These are phyloP conservation scores for Starmera pachycereana DNA, from an alignment of 805 yeast species.

Conservation along the genomic window DNA sequence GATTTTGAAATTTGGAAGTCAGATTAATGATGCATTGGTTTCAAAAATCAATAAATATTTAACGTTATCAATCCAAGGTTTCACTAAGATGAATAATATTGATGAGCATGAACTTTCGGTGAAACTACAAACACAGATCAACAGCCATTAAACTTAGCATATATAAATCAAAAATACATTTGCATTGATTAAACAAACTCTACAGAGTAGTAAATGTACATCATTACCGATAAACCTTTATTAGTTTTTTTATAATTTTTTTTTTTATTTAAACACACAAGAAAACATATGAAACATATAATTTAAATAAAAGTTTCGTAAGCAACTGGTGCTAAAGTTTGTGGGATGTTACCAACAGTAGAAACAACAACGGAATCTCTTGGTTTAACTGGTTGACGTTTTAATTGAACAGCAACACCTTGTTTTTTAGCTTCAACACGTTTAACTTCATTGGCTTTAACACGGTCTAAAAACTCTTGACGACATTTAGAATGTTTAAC, in stretches of 20 bases:
- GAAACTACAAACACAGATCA: slow-evolving; percentile 28
- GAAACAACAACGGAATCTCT: slow-evolving; percentile 83
- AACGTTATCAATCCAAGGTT: slow-evolving; percentile 34
- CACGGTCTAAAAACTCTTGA: slow-evolving; percentile 98
- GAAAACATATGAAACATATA: slow-evolving; percentile 1
- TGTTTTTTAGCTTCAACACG: slow-evolving; percentile 89
- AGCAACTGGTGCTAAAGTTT: slow-evolving; percentile 97
- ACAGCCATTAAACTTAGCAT: slow-evolving; percentile 6
- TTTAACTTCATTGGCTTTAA: slow-evolving; percentile 90
- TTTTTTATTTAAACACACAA: neutral
- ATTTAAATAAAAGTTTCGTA: slow-evolving; percentile 97
- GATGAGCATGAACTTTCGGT: slow-evolving; percentile 30
- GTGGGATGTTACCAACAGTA: slow-evolving; percentile 78
- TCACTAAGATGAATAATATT: slow-evolving; percentile 27
- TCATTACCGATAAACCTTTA: neutral
- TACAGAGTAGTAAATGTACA: neutral
- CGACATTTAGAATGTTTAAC: slow-evolving; percentile 99
- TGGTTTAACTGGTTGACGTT: slow-evolving; percentile 99
- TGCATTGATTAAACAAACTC: slow-evolving; percentile 15
- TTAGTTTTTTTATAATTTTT: neutral
- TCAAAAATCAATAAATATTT: slow-evolving; percentile 26
- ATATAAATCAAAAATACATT: no score
- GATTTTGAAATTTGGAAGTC: slow-evolving; percentile 6
- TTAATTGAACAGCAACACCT: slow-evolving; percentile 84
- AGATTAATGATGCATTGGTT: neutral